Evolutionary conservation across 179 eudicot species (phyloP).

Genomic region (Beta macrorhiza): DNA sequence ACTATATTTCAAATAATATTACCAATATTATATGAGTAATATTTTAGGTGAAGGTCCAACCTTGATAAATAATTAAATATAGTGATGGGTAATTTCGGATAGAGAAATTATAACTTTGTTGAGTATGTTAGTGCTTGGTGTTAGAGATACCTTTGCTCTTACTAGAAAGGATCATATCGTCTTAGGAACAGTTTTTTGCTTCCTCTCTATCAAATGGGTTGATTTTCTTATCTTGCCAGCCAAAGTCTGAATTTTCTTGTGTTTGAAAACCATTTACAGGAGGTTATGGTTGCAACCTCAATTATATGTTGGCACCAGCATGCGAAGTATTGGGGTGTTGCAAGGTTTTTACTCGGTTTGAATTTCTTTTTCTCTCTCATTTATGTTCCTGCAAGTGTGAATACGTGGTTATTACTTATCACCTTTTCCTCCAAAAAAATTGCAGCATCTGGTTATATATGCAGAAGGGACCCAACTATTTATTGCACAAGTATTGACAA

Average conservation of each 20-base stretch:
- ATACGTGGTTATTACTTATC: neutral
- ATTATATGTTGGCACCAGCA: no score
- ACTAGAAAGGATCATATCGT: neutral
- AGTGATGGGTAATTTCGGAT: neutral
- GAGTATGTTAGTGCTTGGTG: neutral
- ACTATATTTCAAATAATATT: neutral
- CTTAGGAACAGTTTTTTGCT: neutral
- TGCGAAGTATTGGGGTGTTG: no score
- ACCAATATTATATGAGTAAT: neutral
- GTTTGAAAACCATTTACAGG: neutral
- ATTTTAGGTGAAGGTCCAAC: neutral
- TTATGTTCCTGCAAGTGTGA: neutral
- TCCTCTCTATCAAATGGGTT: neutral
- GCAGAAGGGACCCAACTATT: slow-evolving; percentile 87
- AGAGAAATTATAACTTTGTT: neutral
- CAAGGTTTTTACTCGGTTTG: neutral
- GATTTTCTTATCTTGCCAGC: neutral
- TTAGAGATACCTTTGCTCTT: neutral
- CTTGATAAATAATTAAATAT: neutral
- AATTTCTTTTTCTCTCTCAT: neutral
- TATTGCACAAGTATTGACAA: slow-evolving; percentile 83
- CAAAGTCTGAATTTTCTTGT: neutral
- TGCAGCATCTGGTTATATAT: slow-evolving; percentile 86
- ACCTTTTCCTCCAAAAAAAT: neutral
- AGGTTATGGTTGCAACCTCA: neutral